Conservation (phyloP, 2,329 filamentous ascomycete genomes). For the Anisogramma anomala region DNA sequence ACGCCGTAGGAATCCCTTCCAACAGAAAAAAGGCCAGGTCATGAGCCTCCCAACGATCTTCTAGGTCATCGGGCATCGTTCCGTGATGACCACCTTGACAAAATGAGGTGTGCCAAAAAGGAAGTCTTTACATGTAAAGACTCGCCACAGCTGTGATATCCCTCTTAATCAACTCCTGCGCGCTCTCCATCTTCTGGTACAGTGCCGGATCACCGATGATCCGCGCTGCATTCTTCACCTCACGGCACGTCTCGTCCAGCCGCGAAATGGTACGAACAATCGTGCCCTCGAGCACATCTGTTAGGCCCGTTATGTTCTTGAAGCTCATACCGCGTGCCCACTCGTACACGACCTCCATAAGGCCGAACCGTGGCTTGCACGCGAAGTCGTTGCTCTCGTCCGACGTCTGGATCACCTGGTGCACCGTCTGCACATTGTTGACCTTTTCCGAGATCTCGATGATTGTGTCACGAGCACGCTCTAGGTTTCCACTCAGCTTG, state of each 20-base stretch:
- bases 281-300: constrained; percentile 91
- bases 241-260: constrained; percentile 88
- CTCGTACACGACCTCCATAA: constrained; percentile 97
- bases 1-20: background rate
- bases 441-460: constrained; percentile 86
- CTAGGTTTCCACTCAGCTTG: constrained; percentile 67
- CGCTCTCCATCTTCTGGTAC: constrained; percentile 93
- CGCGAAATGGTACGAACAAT: constrained; percentile 92
- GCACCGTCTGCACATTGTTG: constrained; percentile 74
- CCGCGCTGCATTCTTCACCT: constrained; percentile 93
- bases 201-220: constrained; percentile 89
- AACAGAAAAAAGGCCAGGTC: background rate
- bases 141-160: constrained; percentile 87
- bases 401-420: constrained; percentile 82
- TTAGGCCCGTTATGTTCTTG: constrained; percentile 92
- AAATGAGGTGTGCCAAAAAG: no score
- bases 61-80: background rate
- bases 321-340: constrained; percentile 98
- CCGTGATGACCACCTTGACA: background rate
- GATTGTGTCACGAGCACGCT: constrained; percentile 74
- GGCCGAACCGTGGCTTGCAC: constrained; percentile 73
- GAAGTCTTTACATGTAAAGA: constrained; percentile 68
- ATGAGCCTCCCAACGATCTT: background rate
- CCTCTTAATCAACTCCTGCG: constrained; percentile 94
- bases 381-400: constrained; percentile 92